Percentiles rank a stretch among this genome's conserved stretches.
phyloP scores from a whole-genome alignment of 495 filamentous ascomycete species.

The Jackrogersella minutella region DNA sequence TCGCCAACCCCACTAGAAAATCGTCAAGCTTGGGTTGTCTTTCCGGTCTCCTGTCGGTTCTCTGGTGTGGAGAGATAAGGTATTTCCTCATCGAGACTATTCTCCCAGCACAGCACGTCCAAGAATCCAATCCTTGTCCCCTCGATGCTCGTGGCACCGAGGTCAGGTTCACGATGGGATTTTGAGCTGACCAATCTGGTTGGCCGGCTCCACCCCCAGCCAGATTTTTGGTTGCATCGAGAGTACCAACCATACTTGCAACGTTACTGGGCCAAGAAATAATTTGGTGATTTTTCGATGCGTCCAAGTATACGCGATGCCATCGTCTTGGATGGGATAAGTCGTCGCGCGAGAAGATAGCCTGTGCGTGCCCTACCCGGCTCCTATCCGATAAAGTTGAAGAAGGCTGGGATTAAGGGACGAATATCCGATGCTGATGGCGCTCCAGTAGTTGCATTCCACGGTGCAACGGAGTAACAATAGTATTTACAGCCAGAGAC shows the following conservation, averaged over 20 bases:
- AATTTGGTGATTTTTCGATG: constrained; percentile 17
- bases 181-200: constrained; percentile 29
- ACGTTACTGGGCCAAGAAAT: constrained; percentile 36
- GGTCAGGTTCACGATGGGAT: constrained; percentile 31
- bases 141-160: constrained; percentile 14
- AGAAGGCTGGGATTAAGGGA: constrained; percentile 6
- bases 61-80: constrained; percentile 36
- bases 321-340: background rate
- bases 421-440: constrained; percentile 6
- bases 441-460: constrained; percentile 10
- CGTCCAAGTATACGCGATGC: constrained; percentile 1
- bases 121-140: constrained; percentile 12
- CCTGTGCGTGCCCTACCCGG: background rate
- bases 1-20: constrained; percentile 14
- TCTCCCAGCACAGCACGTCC: constrained; percentile 13
- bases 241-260: constrained; percentile 31
- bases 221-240: constrained; percentile 33
- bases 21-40: constrained; percentile 7
- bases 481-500: background rate
- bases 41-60: constrained; percentile 3
- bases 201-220: constrained; percentile 24
- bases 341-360: background rate
- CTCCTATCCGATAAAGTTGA: background rate
- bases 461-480: constrained; percentile 8
- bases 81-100: constrained; percentile 27